Evolutionary conservation across 495 filamentous ascomycete species (phyloP).

Genomic region (Penicillium pulvis): DNA sequence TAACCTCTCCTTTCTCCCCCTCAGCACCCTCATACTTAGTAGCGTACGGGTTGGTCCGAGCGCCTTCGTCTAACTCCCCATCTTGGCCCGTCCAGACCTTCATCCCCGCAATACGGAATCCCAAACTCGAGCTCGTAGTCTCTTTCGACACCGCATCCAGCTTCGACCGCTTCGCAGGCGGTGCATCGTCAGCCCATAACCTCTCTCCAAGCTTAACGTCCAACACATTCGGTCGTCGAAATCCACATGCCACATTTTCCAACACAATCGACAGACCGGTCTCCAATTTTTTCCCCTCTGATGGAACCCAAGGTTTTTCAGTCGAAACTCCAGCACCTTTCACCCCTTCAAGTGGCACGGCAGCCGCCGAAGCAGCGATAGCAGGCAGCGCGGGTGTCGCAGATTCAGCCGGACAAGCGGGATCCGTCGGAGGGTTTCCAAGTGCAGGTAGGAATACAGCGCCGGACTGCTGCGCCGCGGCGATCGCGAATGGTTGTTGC

Average conservation of each 20-base stretch:
- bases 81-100: constrained; percentile 75
- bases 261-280: constrained; percentile 83
- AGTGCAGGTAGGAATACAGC: constrained; percentile 40
- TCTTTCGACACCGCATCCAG: constrained; percentile 77
- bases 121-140: constrained; percentile 79
- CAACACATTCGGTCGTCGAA: constrained; percentile 85
- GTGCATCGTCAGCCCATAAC: constrained; percentile 84
- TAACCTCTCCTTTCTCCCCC: constrained; percentile 38
- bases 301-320: constrained; percentile 46
- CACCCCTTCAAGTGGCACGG: constrained; percentile 9
- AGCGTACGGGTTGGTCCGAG: constrained; percentile 43
- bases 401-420: constrained; percentile 5
- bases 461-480: constrained; percentile 42
- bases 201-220: constrained; percentile 89
- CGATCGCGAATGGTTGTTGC: constrained; percentile 49
- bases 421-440: constrained; percentile 15
- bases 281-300: constrained; percentile 58
- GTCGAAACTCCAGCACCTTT: constrained; percentile 20
- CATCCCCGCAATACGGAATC: constrained; percentile 93
- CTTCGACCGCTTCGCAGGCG: constrained; percentile 70
- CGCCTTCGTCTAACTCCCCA: constrained; percentile 44
- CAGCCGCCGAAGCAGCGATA: constrained; percentile 9
- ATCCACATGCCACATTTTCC: constrained; percentile 82
- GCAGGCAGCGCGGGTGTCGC: constrained; percentile 3
- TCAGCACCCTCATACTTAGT: constrained; percentile 43